Evolutionary conservation across 345 rosid species (phyloP), one percentile per base, ranked within the genome.

Genomic region (Hypericum androsaemum): DNA sequence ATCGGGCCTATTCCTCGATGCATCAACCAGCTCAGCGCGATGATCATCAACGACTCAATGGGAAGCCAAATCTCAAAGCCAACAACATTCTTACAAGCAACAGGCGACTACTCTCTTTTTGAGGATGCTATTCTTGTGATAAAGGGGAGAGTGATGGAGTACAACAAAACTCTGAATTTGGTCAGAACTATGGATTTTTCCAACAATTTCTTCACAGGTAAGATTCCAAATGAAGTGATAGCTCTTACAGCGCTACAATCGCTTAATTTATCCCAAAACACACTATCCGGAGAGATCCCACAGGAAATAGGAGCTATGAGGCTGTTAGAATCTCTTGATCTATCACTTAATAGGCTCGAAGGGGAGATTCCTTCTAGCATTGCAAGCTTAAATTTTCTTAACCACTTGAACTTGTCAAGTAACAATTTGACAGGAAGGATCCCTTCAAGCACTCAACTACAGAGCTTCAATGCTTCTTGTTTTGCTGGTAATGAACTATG

Each of bases 151-250:
- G 3, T 43, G 52, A 37, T 42, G 1, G 66, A 71, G 12, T 60
- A 71, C 12, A 45, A 55, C 11, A 47, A 35, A 37, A 63, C 39
- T 14, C 64, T 70, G 2, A 28, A 38, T 22, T 50, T 66, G 0
- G 60, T 60, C 1, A 55, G 57, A 46, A 56, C 47, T 36, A 43
- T 65, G 2, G 74, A 74, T 22, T 44, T 74, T 13, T 66, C 70
- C 0, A 47, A 37, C 10, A 65, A 73, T 43, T 17, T 50, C 11
- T 39, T 65, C 12, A 10, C 53, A 0, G 63, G 65, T 0, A 41
- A 53, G 36, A 64, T 68, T 8, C 73, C 68, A 0, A 0, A 6
- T 0, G 65, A 54, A 47, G 48, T 62, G 0, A 62, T 68, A 1
- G n/a, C 47, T 15, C 64, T 73, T 10, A 5, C 10, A 10, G 65